These are phyloP conservation scores for Glycine latifolia DNA, from an alignment of 306 rosid species.

Conservation along the genomic window DNA sequence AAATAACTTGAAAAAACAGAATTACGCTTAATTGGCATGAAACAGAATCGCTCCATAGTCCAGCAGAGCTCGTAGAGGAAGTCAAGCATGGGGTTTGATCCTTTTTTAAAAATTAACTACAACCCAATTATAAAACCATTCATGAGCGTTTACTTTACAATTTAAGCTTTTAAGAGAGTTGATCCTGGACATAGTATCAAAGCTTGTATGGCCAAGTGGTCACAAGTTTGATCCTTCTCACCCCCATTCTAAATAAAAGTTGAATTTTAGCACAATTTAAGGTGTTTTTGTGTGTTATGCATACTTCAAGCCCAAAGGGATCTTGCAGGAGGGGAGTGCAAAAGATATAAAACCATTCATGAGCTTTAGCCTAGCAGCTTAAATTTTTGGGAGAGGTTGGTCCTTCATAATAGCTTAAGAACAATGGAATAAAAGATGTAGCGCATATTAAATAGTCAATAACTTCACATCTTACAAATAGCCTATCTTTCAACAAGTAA, in stretches of 20 bases:
- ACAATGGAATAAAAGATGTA: not conserved
- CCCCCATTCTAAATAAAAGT: not conserved
- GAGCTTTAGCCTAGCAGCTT: slow-evolving; percentile 7
- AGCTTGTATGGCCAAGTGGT: not conserved
- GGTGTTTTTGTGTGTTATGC: not conserved
- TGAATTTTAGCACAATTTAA: slow-evolving; percentile 1
- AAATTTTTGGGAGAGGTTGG: slow-evolving; percentile 4
- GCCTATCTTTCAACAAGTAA: slow-evolving; percentile 34
- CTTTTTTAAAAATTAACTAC: not conserved
- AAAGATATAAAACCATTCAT: slow-evolving; percentile 7
- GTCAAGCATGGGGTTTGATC: no score
- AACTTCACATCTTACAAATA: slow-evolving; percentile 13
- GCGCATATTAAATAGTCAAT: slow-evolving; percentile 38
- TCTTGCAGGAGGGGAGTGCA: not conserved
- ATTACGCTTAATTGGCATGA: no score
- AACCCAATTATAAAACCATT: not conserved
- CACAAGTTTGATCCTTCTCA: slow-evolving; percentile 6
- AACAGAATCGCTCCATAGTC: no score
- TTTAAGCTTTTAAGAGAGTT: not conserved
- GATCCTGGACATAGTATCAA: not conserved
- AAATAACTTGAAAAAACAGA: no score
- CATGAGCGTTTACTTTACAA: not conserved
- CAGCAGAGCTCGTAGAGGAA: no score
- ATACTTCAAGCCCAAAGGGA: slow-evolving; percentile 8
- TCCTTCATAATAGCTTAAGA: slow-evolving; percentile 8